Evolutionary conservation across 192 early-diverging fungal genomes (phyloP).

Genomic region (Haplosporangium gracile): DNA sequence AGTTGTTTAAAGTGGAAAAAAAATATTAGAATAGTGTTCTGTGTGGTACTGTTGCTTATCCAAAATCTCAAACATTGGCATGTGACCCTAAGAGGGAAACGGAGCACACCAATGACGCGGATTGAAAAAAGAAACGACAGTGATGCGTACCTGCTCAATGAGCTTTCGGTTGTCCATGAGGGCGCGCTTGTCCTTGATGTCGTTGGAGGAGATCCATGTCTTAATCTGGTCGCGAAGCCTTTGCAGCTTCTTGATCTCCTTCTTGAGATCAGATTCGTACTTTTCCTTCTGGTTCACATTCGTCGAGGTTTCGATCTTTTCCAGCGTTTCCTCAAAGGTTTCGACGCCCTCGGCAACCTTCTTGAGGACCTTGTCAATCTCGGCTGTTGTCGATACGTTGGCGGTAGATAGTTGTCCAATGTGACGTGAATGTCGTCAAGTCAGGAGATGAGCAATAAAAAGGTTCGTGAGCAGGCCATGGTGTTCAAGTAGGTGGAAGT

Average conservation of each 20-base stretch:
- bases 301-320: slow-evolving; percentile 87
- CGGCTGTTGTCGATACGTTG: slow-evolving; percentile 67
- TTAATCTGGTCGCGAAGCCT: slow-evolving; percentile 98
- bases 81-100: background rate
- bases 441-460: background rate
- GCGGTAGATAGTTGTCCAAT: background rate
- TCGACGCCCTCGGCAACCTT: slow-evolving; percentile 97
- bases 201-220: slow-evolving; percentile 93
- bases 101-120: background rate
- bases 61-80: background rate
- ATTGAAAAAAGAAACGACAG: background rate
- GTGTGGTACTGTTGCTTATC: background rate
- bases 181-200: slow-evolving; percentile 97
- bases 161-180: slow-evolving; percentile 92
- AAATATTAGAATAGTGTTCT: background rate
- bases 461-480: slow-evolving; percentile 1
- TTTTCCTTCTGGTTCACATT: slow-evolving; percentile 97
- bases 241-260: slow-evolving; percentile 99
- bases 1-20: background rate
- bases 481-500: background rate
- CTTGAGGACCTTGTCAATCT: slow-evolving; percentile 97
- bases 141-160: slow-evolving; percentile 82
- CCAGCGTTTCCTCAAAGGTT: slow-evolving; percentile 91
- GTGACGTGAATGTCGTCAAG: background rate
- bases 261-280: slow-evolving; percentile 96